Percentiles rank a stretch among this genome's conserved stretches.
These are phyloP conservation scores for Dactylellina leptospora DNA, from an alignment of 2,329 filamentous ascomycete species.

Conservation along the genomic window DNA sequence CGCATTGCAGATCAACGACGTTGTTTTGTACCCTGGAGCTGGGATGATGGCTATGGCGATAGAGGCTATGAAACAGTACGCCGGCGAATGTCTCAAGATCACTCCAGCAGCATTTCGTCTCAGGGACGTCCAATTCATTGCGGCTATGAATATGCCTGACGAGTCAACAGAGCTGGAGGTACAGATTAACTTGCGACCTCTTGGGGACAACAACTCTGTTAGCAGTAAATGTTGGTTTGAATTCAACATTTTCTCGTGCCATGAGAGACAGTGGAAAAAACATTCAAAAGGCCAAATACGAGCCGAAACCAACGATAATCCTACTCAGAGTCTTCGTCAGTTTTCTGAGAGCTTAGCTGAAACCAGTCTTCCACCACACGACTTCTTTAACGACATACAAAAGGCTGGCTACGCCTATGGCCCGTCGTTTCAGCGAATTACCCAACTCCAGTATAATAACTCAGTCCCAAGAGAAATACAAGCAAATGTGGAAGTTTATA, in stretches of 20 bases:
- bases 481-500: neutral
- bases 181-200: neutral
- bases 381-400: constrained; percentile 58
- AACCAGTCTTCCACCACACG: constrained; percentile 3
- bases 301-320: neutral
- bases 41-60: constrained; percentile 37
- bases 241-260: constrained; percentile 17
- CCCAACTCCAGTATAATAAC: constrained; percentile 48
- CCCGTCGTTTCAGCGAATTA: constrained; percentile 60
- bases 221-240: constrained; percentile 19
- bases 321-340: too few species aligned
- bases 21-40: constrained; percentile 21
- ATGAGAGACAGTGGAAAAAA: constrained; percentile 14
- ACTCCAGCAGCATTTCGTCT: constrained; percentile 10
- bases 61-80: constrained; percentile 32
- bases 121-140: constrained; percentile 16
- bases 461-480: constrained; percentile 2
- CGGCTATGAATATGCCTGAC: constrained; percentile 28
- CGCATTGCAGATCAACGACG: constrained; percentile 12
- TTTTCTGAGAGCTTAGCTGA: too few species aligned
- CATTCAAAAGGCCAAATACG: constrained; percentile 22
- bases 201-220: neutral
- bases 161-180: constrained; percentile 6
- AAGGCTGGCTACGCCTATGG: constrained; percentile 62
- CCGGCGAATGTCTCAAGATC: neutral